phyloP scores from a whole-genome alignment of 306 rosid species.

The Medicago lupulina region DNA sequence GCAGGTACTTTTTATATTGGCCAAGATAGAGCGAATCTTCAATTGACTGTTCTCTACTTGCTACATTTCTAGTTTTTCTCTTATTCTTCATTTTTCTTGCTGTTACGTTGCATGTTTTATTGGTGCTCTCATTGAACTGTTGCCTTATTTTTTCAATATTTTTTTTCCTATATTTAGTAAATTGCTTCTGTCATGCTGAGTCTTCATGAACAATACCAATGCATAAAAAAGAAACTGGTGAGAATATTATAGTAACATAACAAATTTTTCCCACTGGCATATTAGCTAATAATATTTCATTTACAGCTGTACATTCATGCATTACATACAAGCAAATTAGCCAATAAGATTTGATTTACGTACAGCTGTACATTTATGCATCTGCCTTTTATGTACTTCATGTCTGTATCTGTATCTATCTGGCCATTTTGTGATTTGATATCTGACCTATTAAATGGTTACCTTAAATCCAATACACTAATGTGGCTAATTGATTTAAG shows the following conservation, averaged over 20 bases:
- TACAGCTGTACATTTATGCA: too few species aligned
- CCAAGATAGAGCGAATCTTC: neutral
- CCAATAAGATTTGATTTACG: neutral
- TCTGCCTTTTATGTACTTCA: too few species aligned
- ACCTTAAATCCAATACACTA: too few species aligned
- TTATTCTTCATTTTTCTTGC: too few species aligned
- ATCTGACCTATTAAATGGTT: too few species aligned
- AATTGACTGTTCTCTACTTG: neutral
- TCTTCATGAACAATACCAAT: neutral
- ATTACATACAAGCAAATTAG: neutral
- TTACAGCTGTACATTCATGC: neutral
- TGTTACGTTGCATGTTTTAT: neutral
- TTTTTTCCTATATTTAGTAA: neutral
- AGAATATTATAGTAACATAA: neutral
- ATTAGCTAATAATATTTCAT: slow-evolving; percentile 1
- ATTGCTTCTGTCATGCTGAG: neutral
- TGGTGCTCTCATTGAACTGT: neutral
- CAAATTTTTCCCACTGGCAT: neutral
- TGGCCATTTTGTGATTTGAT: too few species aligned
- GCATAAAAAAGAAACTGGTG: neutral
- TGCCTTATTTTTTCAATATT: neutral
- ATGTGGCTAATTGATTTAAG: too few species aligned
- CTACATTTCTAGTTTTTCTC: neutral
- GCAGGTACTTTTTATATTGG: too few species aligned
- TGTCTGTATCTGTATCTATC: too few species aligned